Evolutionary conservation across 495 filamentous ascomycete genomes (phyloP).

Genomic region (Xylaria curta): DNA sequence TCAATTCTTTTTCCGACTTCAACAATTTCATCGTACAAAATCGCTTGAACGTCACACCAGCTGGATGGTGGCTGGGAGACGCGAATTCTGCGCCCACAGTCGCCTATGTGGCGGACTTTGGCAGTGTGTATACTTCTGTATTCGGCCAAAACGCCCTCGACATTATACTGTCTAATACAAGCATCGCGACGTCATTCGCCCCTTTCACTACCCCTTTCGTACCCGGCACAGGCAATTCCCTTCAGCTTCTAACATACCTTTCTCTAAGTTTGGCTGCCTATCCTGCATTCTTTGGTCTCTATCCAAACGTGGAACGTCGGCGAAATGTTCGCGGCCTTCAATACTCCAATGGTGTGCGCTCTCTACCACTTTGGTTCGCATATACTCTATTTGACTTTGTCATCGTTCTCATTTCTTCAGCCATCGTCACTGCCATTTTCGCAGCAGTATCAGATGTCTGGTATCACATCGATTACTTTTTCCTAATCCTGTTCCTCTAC

Average conservation of each 20-base stretch:
- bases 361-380: constrained; percentile 76
- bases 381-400: constrained; percentile 81
- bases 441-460: constrained; percentile 64
- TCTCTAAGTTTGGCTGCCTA: constrained; percentile 76
- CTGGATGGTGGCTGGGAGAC: constrained; percentile 75
- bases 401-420: constrained; percentile 65
- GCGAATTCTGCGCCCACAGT: constrained; percentile 61
- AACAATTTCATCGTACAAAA: constrained; percentile 65
- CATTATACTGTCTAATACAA: constrained; percentile 66
- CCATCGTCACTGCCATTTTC: constrained; percentile 65
- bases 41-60: constrained; percentile 72
- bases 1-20: constrained; percentile 71
- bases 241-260: constrained; percentile 81
- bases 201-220: constrained; percentile 73
- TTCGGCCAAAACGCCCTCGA: constrained; percentile 76
- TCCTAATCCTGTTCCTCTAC: constrained; percentile 73
- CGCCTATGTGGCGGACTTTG: constrained; percentile 55
- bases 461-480: constrained; percentile 72
- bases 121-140: constrained; percentile 59
- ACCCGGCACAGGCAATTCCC: constrained; percentile 67
- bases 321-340: constrained; percentile 80
- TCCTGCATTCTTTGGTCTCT: constrained; percentile 85
- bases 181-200: constrained; percentile 70
- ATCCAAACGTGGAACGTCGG: constrained; percentile 80
- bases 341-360: constrained; percentile 82